phyloP scores from a whole-genome alignment of 2,329 filamentous ascomycete species.

The Fusarium equiseti region DNA sequence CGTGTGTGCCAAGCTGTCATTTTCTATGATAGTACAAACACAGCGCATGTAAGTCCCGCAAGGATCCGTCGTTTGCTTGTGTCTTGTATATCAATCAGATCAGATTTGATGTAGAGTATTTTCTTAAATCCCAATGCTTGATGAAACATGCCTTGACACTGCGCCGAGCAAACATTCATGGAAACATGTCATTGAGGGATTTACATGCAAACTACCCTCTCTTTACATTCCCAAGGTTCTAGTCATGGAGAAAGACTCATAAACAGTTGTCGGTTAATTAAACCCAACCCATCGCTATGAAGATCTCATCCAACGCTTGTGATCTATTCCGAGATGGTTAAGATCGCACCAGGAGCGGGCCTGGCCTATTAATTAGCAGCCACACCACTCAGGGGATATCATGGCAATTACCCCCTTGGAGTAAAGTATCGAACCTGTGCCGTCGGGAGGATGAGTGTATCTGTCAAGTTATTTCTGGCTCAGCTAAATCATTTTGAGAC shows the following conservation, averaged over 20 bases:
- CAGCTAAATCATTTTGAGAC: slow-evolving; percentile 12
- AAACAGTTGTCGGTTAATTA: slow-evolving; percentile 25
- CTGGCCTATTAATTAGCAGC: slow-evolving; percentile 25
- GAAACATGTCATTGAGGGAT: neutral
- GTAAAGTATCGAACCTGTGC: slow-evolving; percentile 12
- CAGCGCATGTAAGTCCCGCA: neutral
- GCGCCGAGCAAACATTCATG: neutral
- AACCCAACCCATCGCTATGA: slow-evolving; percentile 17
- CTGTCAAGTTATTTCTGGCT: slow-evolving; percentile 4
- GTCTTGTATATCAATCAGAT: slow-evolving; percentile 10
- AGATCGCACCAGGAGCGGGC: slow-evolving; percentile 31
- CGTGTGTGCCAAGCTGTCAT: slow-evolving; percentile 18
- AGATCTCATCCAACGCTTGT: slow-evolving; percentile 20
- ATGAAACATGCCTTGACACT: neutral
- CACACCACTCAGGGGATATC: slow-evolving; percentile 43
- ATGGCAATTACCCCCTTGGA: slow-evolving; percentile 1
- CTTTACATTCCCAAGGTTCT: neutral
- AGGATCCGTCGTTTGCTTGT: slow-evolving; percentile 1
- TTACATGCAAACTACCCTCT: neutral
- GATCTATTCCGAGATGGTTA: neutral
- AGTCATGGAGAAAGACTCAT: neutral
- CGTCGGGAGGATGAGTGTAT: slow-evolving; percentile 1
- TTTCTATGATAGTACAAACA: neutral
- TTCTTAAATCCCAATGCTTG: neutral
- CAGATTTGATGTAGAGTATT: neutral